These are phyloP conservation scores for Metschnikowia kunwiensis DNA, from an alignment of 805 yeast species.

Conservation along the genomic window DNA sequence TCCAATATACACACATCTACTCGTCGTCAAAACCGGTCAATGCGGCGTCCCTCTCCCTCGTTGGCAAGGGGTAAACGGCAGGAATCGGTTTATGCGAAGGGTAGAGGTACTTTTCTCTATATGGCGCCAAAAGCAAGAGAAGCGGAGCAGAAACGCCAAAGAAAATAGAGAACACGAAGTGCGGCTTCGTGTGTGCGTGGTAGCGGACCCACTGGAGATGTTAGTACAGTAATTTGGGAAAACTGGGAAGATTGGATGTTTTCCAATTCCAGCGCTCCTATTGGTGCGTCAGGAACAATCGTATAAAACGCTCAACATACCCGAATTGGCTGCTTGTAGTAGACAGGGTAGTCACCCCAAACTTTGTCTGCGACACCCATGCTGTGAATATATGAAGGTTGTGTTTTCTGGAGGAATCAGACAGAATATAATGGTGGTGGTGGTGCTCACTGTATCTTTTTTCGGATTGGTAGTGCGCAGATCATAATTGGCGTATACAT, in stretches of 20 bases:
- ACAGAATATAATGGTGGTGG: no score
- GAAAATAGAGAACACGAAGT: conserved; percentile 60
- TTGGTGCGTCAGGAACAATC: no score
- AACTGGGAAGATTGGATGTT: neutral
- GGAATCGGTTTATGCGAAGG: conserved; percentile 68
- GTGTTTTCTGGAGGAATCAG: no score
- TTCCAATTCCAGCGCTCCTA: no score
- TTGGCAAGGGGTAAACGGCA: conserved; percentile 53
- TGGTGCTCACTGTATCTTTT: conserved; percentile 1
- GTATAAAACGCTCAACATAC: conserved; percentile 52
- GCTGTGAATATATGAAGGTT: neutral
- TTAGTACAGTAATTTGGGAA: conserved; percentile 9
- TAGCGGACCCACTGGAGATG: conserved; percentile 62
- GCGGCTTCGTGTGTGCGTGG: conserved; percentile 74
- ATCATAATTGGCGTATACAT: no score
- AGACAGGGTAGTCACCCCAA: conserved; percentile 53
- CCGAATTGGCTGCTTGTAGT: conserved; percentile 60
- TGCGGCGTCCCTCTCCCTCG: conserved; percentile 47
- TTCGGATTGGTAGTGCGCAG: conserved; percentile 2
- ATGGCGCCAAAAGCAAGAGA: conserved; percentile 58
- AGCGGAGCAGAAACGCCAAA: conserved; percentile 69
- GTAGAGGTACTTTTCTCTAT: conserved; percentile 66
- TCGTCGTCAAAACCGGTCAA: conserved; percentile 57
- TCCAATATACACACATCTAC: conserved; percentile 2
- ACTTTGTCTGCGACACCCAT: conserved; percentile 35